Evolutionary conservation across 2,329 filamentous ascomycete genomes (phyloP).

Genomic region (Diaporthe citrichinensis): DNA sequence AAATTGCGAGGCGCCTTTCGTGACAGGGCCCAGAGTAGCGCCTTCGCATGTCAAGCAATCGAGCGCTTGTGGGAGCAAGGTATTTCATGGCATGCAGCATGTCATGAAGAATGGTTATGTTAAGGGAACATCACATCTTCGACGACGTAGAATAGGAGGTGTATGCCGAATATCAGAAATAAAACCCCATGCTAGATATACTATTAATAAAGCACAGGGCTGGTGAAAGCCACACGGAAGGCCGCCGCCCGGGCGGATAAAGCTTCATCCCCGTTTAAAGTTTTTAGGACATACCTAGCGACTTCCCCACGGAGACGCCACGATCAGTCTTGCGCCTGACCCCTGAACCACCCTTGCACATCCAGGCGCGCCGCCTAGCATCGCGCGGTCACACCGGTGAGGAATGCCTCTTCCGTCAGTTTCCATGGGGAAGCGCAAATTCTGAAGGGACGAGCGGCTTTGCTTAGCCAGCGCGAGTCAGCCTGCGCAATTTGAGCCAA

Average conservation of each 20-base stretch:
- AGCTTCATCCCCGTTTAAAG: neutral
- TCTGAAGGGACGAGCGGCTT: neutral
- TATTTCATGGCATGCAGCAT: neutral
- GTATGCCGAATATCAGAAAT: neutral
- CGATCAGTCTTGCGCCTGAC: neutral
- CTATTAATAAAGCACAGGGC: neutral
- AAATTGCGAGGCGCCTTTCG: neutral
- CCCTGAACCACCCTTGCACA: neutral
- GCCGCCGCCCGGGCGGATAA: neutral
- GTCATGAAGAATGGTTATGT: neutral
- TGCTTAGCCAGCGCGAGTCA: neutral
- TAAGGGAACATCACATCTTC: neutral
- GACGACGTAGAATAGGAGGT: neutral
- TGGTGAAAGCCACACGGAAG: neutral
- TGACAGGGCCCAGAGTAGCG: neutral
- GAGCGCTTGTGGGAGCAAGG: neutral
- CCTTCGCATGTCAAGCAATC: neutral
- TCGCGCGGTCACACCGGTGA: neutral
- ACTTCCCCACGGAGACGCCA: constrained; percentile 11
- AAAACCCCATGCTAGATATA: neutral
- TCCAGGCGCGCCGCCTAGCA: neutral
- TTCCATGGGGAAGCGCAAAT: neutral
- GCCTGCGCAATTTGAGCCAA: neutral
- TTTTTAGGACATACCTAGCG: neutral
- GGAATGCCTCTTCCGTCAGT: neutral